Percentiles rank a stretch among this genome's conserved stretches.
phyloP scores from a whole-genome alignment of 495 filamentous ascomycete species.

The Neurospora sp. region DNA sequence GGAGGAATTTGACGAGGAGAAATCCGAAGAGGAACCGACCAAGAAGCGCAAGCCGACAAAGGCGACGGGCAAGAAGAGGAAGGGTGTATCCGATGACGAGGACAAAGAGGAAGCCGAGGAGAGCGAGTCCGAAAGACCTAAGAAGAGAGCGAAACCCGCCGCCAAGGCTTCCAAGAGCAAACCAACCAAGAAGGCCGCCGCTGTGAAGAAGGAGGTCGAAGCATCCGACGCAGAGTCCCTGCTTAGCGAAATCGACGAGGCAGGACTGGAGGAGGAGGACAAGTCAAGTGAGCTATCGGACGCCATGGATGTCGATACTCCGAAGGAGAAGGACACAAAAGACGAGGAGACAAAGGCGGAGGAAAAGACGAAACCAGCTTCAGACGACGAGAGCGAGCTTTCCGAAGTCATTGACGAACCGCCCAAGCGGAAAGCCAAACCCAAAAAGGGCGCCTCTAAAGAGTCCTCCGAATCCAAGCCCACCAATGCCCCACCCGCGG shows the following conservation, averaged over 20 bases:
- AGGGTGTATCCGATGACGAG: slow-evolving; percentile 25
- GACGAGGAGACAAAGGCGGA: background rate
- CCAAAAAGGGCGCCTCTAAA: background rate
- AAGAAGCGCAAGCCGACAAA: slow-evolving; percentile 27
- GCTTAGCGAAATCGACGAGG: background rate
- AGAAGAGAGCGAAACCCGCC: slow-evolving; percentile 5
- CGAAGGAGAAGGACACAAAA: background rate
- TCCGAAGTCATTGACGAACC: slow-evolving; percentile 67
- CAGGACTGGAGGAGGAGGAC: background rate
- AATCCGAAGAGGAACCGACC: slow-evolving; percentile 1
- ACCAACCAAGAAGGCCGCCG: background rate
- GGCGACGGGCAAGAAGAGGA: slow-evolving; percentile 17
- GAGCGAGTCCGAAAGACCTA: slow-evolving; percentile 2
- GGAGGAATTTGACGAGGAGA: background rate
- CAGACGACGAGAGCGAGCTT: slow-evolving; percentile 68
- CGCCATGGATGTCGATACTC: background rate
- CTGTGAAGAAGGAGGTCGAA: background rate
- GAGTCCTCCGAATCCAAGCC: background rate
- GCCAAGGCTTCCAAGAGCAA: slow-evolving; percentile 2
- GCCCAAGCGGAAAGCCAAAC: slow-evolving; percentile 36
- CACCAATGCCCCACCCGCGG: slow-evolving; percentile 14
- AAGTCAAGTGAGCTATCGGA: background rate
- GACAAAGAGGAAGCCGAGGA: slow-evolving; percentile 17
- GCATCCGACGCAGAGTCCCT: slow-evolving; percentile 2
- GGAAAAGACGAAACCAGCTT: slow-evolving; percentile 15